phyloP scores from a whole-genome alignment of 306 rosid species.

The apple (Malus domestica) region ASM211411v1 NC_041804.1:17776501-17777000 shows the following conservation, averaged over 20 bases:
- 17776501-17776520: conserved; percentile 61
- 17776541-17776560: conserved; percentile 68
- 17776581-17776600: conserved; percentile 48
- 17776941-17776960: conserved; percentile 72
- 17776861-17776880: conserved; percentile 55
- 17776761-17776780: conserved; percentile 52
- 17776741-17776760: conserved; percentile 66
- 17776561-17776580: conserved; percentile 51
- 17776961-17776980: conserved; percentile 64
- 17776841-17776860: conserved; percentile 39
- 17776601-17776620: conserved; percentile 68
- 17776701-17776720: conserved; percentile 48
- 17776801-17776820: conserved; percentile 60
- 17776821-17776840: conserved; percentile 71
- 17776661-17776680: conserved; percentile 48
- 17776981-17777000: conserved; percentile 31
- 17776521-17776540: conserved; percentile 61
- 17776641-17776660: conserved; percentile 61
- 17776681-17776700: conserved; percentile 58
- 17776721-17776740: conserved; percentile 56
- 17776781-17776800: conserved; percentile 53
- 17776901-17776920: conserved; percentile 37
- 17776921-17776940: conserved; percentile 49
- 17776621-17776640: conserved; percentile 46
- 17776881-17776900: conserved; percentile 64